A percentile compares a stretch with the other conserved stretches of the same genome.
Conservation (phyloP, 129 eudicot species). For the Arctium minus region DNA sequence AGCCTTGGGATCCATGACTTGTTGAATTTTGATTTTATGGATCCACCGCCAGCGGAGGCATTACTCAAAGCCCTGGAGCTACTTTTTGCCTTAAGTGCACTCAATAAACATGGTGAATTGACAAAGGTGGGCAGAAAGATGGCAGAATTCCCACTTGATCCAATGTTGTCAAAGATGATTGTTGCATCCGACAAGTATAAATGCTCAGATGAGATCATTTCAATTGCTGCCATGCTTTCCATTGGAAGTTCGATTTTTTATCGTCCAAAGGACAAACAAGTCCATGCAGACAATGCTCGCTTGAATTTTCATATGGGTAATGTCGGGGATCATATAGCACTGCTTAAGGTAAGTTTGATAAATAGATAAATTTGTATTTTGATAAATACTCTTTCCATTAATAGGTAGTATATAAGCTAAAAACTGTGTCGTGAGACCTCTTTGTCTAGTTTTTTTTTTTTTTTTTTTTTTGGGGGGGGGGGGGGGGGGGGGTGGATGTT, state of each 20-base stretch:
- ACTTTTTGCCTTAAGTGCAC: conserved; percentile 86
- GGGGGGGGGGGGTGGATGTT: too few relatives aligned
- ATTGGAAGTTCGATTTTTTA: conserved; percentile 93
- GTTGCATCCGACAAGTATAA: conserved; percentile 94
- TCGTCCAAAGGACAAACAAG: conserved; percentile 98
- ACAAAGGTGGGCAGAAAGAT: conserved; percentile 92
- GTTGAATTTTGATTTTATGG: conserved; percentile 92
- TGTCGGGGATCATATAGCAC: conserved; percentile 94
- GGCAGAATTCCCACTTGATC: conserved; percentile 99
- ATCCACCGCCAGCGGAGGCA: conserved; percentile 95
- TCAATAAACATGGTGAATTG: conserved; percentile 87
- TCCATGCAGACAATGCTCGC: conserved; percentile 96
- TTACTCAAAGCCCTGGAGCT: conserved; percentile 83
- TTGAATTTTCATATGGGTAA: conserved; percentile 91
- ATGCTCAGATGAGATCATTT: conserved; percentile 91
- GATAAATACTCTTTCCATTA: neutral
- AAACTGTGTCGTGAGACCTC: too few relatives aligned
- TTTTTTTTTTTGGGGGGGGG: too few relatives aligned
- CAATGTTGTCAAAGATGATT: conserved; percentile 95
- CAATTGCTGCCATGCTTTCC: conserved; percentile 94
- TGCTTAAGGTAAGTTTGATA: conserved; percentile 67
- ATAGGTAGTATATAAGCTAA: too few relatives aligned
- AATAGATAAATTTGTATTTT: neutral
- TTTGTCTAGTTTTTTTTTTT: too few relatives aligned
- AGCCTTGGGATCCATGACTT: conserved; percentile 91